A percentile compares a stretch with the other conserved stretches of the same genome.
Evolutionary conservation across 2,329 filamentous ascomycete genomes (phyloP).

Genomic region (Colletotrichum theobromicola): DNA sequence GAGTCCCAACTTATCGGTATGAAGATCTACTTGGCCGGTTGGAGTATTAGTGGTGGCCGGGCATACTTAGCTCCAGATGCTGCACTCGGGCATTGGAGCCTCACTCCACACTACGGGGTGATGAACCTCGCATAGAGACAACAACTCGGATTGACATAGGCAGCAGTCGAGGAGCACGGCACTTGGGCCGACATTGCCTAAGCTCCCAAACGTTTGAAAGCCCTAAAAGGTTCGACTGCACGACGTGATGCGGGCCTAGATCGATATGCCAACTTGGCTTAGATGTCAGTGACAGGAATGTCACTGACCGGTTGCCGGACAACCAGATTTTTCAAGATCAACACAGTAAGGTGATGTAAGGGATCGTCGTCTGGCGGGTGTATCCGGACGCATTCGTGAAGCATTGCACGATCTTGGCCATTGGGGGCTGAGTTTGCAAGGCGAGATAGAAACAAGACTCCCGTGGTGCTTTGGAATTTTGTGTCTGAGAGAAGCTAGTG

Average conservation of each 20-base stretch:
- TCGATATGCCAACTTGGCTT: background rate
- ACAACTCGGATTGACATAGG: background rate
- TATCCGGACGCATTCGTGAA: slow-evolving; percentile 5
- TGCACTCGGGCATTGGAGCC: background rate
- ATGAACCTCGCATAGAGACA: background rate
- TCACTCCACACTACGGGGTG: background rate
- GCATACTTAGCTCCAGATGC: background rate
- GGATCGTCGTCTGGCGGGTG: slow-evolving; percentile 4
- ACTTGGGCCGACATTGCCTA: background rate
- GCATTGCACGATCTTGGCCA: background rate
- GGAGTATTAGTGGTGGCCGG: background rate
- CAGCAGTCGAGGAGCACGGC: background rate
- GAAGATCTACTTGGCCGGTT: background rate
- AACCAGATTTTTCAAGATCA: background rate
- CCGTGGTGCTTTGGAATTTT: background rate
- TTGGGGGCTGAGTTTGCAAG: background rate
- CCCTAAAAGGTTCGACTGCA: background rate
- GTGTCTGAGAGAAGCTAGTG: background rate
- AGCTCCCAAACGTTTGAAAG: background rate
- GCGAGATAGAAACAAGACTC: background rate
- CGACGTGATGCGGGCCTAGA: background rate
- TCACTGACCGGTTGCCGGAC: background rate
- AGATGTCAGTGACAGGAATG: background rate
- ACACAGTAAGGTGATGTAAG: slow-evolving; percentile 11
- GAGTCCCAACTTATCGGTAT: background rate